Evolutionary conservation across 345 rosid species (phyloP).

Genomic region (Geranium brycei): DNA sequence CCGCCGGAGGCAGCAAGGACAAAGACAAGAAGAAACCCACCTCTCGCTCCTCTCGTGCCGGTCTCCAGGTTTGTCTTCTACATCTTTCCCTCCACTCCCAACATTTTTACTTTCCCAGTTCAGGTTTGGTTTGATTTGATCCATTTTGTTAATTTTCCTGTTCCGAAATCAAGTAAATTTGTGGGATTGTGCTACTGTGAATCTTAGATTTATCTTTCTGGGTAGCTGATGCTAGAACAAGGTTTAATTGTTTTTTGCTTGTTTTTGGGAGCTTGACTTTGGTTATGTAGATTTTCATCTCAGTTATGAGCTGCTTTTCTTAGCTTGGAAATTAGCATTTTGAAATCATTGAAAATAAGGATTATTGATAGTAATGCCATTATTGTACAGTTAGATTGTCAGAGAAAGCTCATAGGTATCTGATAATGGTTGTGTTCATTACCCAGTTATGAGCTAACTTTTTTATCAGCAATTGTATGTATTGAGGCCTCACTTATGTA

Average conservation of each 20-base stretch:
- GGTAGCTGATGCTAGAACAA: not conserved
- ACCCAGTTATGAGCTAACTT: no score
- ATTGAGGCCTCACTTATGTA: no score
- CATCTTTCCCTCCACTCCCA: not conserved
- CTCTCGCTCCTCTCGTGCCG: constrained; percentile 79
- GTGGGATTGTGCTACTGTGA: not conserved
- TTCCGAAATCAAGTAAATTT: no score
- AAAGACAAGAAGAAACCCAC: constrained; percentile 43
- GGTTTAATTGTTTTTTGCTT: no score
- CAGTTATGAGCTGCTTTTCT: not conserved
- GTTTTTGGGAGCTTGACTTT: not conserved
- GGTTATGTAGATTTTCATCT: not conserved
- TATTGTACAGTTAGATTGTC: not conserved
- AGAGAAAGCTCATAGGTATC: not conserved
- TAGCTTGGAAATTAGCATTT: not conserved
- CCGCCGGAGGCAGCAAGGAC: constrained; percentile 31
- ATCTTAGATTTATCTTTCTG: not conserved
- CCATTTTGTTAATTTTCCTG: not conserved
- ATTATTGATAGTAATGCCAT: no score
- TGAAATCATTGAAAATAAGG: not conserved
- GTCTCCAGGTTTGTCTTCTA: constrained; percentile 41
- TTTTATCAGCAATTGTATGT: no score
- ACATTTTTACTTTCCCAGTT: not conserved
- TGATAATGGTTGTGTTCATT: no score
- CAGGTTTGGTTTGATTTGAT: not conserved